A percentile compares a stretch with the other conserved stretches of the same genome.
Conservation (phyloP, 192 early-diverging fungal species). For the Geranomyces michiganensis region DNA sequence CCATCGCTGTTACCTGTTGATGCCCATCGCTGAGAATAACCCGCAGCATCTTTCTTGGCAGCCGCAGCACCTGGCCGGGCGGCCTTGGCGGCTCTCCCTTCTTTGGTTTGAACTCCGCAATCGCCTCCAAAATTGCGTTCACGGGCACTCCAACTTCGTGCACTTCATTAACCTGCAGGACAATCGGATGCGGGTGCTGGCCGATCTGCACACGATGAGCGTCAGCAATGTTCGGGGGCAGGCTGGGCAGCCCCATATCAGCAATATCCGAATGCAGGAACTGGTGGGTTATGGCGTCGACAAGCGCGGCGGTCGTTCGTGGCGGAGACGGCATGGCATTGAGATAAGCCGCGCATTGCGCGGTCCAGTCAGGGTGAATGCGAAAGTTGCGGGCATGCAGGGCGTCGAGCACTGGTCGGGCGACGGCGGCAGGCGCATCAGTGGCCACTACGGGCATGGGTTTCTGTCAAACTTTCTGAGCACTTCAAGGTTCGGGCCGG, state of each 20-base stretch:
- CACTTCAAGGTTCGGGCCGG: no score
- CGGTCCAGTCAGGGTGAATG: conserved; percentile 21
- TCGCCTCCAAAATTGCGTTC: conserved; percentile 15
- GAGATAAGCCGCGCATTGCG: conserved; percentile 24
- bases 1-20: conserved; percentile 29
- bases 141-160: conserved; percentile 29
- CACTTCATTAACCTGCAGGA: conserved; percentile 32
- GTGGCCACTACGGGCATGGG: no score
- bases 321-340: neutral
- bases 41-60: conserved; percentile 32
- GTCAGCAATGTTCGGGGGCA: conserved; percentile 8
- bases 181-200: neutral
- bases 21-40: conserved; percentile 21
- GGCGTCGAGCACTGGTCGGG: neutral
- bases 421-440: no score
- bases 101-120: conserved; percentile 30
- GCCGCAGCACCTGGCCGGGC: neutral
- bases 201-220: conserved; percentile 23
- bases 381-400: conserved; percentile 2
- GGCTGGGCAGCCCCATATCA: neutral
- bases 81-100: conserved; percentile 13
- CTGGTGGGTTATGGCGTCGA: conserved; percentile 13
- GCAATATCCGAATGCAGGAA: conserved; percentile 22
- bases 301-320: neutral
- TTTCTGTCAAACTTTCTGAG: no score